A percentile compares a stretch with the other conserved stretches of the same genome.
Conservation (phyloP, 2,329 filamentous ascomycete genomes). For the Cladosporium colombiae region DNA sequence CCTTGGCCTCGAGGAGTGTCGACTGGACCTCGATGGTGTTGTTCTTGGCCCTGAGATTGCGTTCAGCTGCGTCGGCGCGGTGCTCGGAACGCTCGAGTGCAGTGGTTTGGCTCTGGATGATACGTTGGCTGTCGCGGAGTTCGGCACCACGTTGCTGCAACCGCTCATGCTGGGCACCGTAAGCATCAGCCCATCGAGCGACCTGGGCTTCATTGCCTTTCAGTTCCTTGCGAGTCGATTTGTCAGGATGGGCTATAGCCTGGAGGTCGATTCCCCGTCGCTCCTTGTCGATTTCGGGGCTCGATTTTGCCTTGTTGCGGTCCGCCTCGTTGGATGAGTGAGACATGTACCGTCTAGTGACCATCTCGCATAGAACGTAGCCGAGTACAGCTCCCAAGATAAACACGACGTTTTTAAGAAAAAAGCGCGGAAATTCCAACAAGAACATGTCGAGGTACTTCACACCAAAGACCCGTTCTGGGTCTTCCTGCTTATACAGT, state of each 20-base stretch:
- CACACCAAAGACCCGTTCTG: background rate
- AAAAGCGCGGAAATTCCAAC: background rate
- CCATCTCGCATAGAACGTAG: background rate
- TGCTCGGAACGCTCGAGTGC: background rate
- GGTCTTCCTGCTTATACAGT: background rate
- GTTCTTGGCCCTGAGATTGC: background rate
- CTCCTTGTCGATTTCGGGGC: background rate
- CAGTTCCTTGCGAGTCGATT: background rate
- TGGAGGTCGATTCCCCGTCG: background rate
- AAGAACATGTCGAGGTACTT: background rate
- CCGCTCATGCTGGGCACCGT: background rate
- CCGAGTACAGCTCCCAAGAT: background rate
- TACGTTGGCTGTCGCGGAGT: background rate
- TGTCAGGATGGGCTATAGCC: background rate
- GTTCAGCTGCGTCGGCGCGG: background rate
- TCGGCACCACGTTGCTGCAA: background rate
- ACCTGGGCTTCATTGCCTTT: background rate
- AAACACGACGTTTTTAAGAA: background rate
- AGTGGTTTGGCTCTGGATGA: slow-evolving; percentile 1
- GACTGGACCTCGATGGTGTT: background rate
- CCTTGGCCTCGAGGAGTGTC: background rate
- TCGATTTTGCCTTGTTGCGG: background rate
- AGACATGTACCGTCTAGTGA: background rate
- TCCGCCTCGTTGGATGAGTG: background rate
- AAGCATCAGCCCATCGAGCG: background rate